phyloP scores from a whole-genome alignment of 768 basidiomycete species.

The Pleurotus tuber-regium region DNA sequence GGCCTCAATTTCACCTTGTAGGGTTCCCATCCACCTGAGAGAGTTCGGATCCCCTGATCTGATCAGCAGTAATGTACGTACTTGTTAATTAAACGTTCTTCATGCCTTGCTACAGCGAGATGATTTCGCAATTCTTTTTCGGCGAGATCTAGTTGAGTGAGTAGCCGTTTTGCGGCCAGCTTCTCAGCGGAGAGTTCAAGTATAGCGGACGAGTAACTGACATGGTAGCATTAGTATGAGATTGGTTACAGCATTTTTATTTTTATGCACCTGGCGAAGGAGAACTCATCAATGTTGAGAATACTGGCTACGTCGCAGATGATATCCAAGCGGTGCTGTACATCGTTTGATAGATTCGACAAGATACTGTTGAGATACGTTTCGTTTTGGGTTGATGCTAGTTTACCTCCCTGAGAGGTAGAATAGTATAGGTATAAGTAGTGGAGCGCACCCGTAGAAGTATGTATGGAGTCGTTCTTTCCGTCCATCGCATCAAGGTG shows the following conservation, averaged over 20 bases:
- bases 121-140: constrained; percentile 37
- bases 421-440: too few relatives aligned
- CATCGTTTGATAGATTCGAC: background rate
- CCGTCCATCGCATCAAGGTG: too few relatives aligned
- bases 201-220: constrained; percentile 38
- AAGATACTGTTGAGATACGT: too few relatives aligned
- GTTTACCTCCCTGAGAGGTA: too few relatives aligned
- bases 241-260: too few relatives aligned
- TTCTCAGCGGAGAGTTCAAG: constrained; percentile 29
- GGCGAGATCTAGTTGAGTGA: constrained; percentile 29
- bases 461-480: too few relatives aligned
- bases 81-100: constrained; percentile 35
- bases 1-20: constrained; percentile 22
- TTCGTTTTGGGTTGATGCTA: too few relatives aligned
- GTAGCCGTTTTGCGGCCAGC: constrained; percentile 27
- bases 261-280: constrained; percentile 30
- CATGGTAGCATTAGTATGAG: background rate
- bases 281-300: constrained; percentile 33
- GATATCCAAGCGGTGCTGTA: constrained; percentile 18
- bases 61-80: constrained; percentile 17
- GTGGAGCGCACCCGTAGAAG: too few relatives aligned
- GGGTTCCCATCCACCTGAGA: constrained; percentile 32
- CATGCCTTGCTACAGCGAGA: constrained; percentile 31
- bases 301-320: constrained; percentile 25
- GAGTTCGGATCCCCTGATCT: background rate